Evolutionary conservation across 1,139 yeast species (phyloP), one percentile per base, ranked within the genome.

Genomic region (Pichia sp.): DNA sequence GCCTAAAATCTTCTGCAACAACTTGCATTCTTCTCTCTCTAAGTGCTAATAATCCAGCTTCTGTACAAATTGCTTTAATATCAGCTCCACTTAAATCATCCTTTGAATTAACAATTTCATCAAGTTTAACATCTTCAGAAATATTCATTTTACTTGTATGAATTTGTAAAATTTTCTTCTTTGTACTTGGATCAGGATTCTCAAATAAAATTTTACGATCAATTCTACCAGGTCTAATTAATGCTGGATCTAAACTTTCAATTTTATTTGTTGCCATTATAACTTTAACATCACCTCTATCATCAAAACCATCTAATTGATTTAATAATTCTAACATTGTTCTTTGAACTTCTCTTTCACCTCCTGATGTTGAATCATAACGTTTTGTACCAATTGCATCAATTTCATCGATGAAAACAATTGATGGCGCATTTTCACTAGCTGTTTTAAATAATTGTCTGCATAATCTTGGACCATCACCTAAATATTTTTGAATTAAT

Each of bases 1-100:
- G 79, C 60, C 84, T 80, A 71, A 93, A 93, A 62, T 93, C 98
- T 48, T 85, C 89, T 23, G 93, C 94, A 38, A 89, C 85, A 33
- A 93, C 98, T 69, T 86, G 93, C 97, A 91, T 91, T 69, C 98
- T 80, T 65, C 98, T 82, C 64, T 93, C 98, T 66, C 98, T 78
- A 59, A 93, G 72, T 5, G 98, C 98, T 55, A 91, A 72, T 58
- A 93, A 71, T 43, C 98, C 99, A 2, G 46, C 51, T 31, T 50
- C 55, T 1, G 98, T 89, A 64, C 97, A 89, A 67, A 93, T 84
- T 24, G 98, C 98, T 68, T 91, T 91, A 56, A 91, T 91, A 63
- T 93, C 98, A 10, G 99, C 99, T 44, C 99, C 99, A 15, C 96
- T 84, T 49, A 91, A 70, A 52, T 91, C 98, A 61, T 91, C 98